Conservation (phyloP, 306 rosid species). For the Cajanus cajan region DNA sequence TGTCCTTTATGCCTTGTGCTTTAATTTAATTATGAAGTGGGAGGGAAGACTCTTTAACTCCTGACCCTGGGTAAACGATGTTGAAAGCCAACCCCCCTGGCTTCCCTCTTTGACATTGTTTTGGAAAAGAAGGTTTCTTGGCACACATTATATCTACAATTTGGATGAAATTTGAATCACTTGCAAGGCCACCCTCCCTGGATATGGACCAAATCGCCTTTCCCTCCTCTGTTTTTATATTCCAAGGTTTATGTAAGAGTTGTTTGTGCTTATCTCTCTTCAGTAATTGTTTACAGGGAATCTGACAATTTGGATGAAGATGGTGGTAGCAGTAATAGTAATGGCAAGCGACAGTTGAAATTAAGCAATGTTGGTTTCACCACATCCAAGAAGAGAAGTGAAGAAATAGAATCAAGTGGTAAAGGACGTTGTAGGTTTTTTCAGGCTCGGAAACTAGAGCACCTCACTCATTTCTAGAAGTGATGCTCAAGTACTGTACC, state of each 20-base stretch:
- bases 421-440: constrained; percentile 86
- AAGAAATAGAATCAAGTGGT: constrained; percentile 87
- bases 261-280: constrained; percentile 15
- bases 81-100: not conserved
- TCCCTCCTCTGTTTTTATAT: not conserved
- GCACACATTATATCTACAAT: not conserved
- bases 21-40: not conserved
- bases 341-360: constrained; percentile 71
- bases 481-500: not conserved
- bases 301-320: constrained; percentile 65
- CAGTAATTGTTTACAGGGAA: constrained; percentile 51
- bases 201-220: not conserved
- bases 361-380: constrained; percentile 73
- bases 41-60: not conserved
- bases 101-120: not conserved
- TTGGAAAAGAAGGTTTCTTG: not conserved
- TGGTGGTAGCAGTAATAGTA: constrained; percentile 33
- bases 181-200: not conserved
- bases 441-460: constrained; percentile 81
- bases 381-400: constrained; percentile 73
- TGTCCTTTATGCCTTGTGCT: not conserved
- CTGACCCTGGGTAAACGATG: not conserved
- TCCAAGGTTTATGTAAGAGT: constrained; percentile 7
- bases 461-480: constrained; percentile 52
- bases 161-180: constrained; percentile 14